Evolutionary conservation across 2,329 filamentous ascomycete genomes (phyloP), one percentile per base, ranked within the genome.

Genomic region (Trichophyton rubrum): DNA sequence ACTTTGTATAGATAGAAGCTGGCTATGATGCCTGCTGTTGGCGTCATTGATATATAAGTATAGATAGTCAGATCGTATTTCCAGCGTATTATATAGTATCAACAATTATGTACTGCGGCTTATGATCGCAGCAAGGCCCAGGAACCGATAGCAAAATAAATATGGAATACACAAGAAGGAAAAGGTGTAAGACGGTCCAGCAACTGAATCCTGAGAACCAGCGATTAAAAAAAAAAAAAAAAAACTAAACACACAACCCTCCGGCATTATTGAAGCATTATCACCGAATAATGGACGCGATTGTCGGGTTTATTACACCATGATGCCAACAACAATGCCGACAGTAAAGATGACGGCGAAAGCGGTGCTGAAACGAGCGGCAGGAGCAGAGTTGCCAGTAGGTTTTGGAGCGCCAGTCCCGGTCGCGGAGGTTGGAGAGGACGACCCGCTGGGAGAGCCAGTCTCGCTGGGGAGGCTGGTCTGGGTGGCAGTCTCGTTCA

Each of bases 401-500:
- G 49, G 49, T 24, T 53, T 53, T 3, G 49, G 22, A 20, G 49
- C 30, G 49, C 49, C 49, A 33, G 49, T 6, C 20, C 5, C 13
- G 49, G 49, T 53, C 11, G 49, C 17, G 13, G 49, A 30, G 13
- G 49, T 15, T 22, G 49, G 22, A 9, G 49, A 53, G 13, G 49
- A 53, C 11, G 22, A 47, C 20, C 38, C 15, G 57, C 40, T 24
- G 40, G 57, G 9, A 7, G 56, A 58, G 35, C 13, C 17, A 9
- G 56, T 59, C 40, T 49, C 17, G 57, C 40, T 59, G 57, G 57
- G 40, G 22, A 45, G 35, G 41, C n/a, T 41, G 8, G 63, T 66
- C 20, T 61, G 62, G 3, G 66, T 68, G 22, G 67, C 67, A 3
- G 65, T 67, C 2, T 60, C 64, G 61, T 66, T 68, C 13, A 59